Base-by-base conservation (phyloP, 805 yeast genomes). In the Cyberlindnera americana region DNA sequence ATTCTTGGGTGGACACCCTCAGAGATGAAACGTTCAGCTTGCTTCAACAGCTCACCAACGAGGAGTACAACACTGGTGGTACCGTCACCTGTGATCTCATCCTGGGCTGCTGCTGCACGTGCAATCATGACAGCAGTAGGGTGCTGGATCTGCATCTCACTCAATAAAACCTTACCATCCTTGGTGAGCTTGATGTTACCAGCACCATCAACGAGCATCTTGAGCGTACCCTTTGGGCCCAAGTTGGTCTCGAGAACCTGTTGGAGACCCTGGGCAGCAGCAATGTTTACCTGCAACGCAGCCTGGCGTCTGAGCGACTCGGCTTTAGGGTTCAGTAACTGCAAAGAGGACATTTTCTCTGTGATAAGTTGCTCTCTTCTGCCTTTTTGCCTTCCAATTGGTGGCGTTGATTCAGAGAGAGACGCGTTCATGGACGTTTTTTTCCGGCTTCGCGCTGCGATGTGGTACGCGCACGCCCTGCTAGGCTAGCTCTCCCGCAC, bases 1-100 rank as follows among this genome's bases (percentile, higher is more conserved):
- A 91, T 83, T 53, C 98, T 75, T 29, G 99, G 98, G 66, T 93
- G 99, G 36, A 93, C 83, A 38, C 99, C 99, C 66, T 93, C 99
- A 50, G 80, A 74, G 42, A 87, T 79, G 60, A 77, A 90, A 52
- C 97, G 75, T 61, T 91, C 93, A 19, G 98, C 96, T 65, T 93
- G 98, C 61, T 86, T 87, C 60, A 93, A 73, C 46, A 93, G 70
- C 62, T 91, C 97, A 40, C 99, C 99, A 30, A 93, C 99, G 40
- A 90, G 73, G 47, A 95, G 72, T 32, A 90, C 91, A 39, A 93
- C 99, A 2, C 96, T 84, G 6, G 98, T 91, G 40, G 99, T 93
- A 49, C 99, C 99, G 65, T 93, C 99, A 36, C 99, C 99, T n/a
- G 98, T 86, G 59, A 93, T 88, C 64, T 93, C 99, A 63, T 93